Conservation (phyloP, 495 filamentous ascomycete genomes). For the Chaetomium cochliodes region DNA sequence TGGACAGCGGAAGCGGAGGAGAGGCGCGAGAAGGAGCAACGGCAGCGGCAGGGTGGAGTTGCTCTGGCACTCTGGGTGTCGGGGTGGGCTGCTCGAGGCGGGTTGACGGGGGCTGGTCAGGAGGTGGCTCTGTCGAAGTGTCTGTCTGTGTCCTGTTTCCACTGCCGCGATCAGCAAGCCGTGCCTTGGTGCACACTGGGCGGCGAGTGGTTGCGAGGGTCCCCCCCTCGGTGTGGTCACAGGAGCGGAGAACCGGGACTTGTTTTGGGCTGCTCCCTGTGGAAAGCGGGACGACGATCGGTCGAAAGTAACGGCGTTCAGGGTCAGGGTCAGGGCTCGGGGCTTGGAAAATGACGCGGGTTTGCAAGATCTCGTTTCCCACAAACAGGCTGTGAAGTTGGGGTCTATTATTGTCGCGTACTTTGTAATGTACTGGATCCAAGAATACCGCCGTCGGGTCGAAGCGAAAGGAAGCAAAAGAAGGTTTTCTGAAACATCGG, state of each 20-base stretch:
- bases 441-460: neutral
- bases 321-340: neutral
- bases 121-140: constrained; percentile 24
- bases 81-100: no score
- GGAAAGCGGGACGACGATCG: constrained; percentile 34
- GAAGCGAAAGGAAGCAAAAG: neutral
- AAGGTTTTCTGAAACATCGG: constrained; percentile 5
- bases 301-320: neutral
- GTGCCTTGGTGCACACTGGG: constrained; percentile 28
- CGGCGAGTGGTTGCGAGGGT: constrained; percentile 25
- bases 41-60: neutral
- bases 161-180: constrained; percentile 38
- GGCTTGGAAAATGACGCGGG: neutral
- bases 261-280: constrained; percentile 28
- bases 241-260: constrained; percentile 18
- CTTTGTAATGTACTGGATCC: neutral
- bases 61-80: neutral
- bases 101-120: constrained; percentile 25
- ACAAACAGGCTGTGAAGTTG: neutral
- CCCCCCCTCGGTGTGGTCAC: constrained; percentile 25
- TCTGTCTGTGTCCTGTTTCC: constrained; percentile 30
- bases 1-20: neutral
- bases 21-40: neutral
- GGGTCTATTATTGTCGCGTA: neutral
- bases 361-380: constrained; percentile 1